Evolutionary conservation across 768 basidiomycete genomes (phyloP), one percentile per base, ranked within the genome.

Genomic region (Rubroboletus satanas): DNA sequence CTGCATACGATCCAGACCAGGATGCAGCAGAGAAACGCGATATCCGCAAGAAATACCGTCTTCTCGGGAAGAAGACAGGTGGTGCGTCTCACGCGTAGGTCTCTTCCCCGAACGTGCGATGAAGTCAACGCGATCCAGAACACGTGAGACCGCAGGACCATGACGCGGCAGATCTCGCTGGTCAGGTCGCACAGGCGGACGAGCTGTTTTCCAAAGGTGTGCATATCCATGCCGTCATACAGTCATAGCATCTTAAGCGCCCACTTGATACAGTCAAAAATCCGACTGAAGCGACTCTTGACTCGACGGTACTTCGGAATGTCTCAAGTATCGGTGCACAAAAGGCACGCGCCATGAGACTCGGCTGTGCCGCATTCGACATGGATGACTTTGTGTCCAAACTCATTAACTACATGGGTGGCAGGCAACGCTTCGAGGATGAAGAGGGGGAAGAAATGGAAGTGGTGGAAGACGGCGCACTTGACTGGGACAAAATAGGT

Each of bases 271-370:
- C 56, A 87, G 90, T 93, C 52, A 83, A 83, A 67, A 86, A 84
- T 18, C 88, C 93, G 0, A 85, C 88, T 49, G 93, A 97, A 64
- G 95, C 96, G 4, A 87, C 90, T 0, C 80, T 98, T 11, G 97
- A 98, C 70, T 93, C 96, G 0, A 78, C 81, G 39, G 79, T 95
- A 23, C 81, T 98, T 28, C 71, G 89, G 2, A 82, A 84, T 66
- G 84, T 88, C 11, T 87, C 91, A 4, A 87, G 83, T 56, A 82
- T 92, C 62, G 84, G 88, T 42, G 87, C 90, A 2, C 85, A 87
- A 61, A 88, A 95, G 67, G 94, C 94, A n/a, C 88, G 91, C 31
- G 85, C 85, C 31, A 87, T 96, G 83, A 93, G 91, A 69, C 83
- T 91, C 0, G 92, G 90, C 50, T 83, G 83, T 0, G 89, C 90